Evolutionary conservation across 2,329 filamentous ascomycete genomes (phyloP).

Genomic region (Emmonsia crescens): DNA sequence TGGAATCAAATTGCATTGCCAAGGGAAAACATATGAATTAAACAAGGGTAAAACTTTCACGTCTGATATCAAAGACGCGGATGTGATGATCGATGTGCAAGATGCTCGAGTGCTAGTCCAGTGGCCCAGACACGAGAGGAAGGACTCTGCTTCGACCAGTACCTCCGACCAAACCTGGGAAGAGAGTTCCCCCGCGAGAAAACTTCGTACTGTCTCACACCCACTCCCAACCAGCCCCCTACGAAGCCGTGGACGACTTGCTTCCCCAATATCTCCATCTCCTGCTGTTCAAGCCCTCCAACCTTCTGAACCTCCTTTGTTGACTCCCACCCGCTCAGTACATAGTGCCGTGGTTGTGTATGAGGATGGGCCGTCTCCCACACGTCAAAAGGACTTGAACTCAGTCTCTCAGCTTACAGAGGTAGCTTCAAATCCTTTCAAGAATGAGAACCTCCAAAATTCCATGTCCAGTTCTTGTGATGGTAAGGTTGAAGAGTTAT

Average conservation of each 20-base stretch:
- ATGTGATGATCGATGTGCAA: constrained; percentile 93
- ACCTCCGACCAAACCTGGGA: constrained; percentile 65
- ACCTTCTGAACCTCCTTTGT: constrained; percentile 31
- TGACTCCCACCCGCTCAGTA: constrained; percentile 34
- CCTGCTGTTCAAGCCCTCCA: constrained; percentile 41
- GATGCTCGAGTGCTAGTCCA: constrained; percentile 79
- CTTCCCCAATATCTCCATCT: constrained; percentile 67
- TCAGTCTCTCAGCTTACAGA: constrained; percentile 25
- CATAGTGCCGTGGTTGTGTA: constrained; percentile 51
- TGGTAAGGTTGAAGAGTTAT: constrained; percentile 49
- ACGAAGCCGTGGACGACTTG: constrained; percentile 51
- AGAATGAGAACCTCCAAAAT: constrained; percentile 20
- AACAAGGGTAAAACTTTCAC: constrained; percentile 81
- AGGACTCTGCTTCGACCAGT: constrained; percentile 40
- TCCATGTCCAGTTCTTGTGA: constrained; percentile 24
- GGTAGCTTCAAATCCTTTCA: constrained; percentile 22
- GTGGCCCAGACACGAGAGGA: constrained; percentile 59
- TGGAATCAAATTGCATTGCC: constrained; percentile 82
- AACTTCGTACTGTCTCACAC: constrained; percentile 15
- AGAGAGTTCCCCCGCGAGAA: constrained; percentile 39
- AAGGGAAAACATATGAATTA: constrained; percentile 75
- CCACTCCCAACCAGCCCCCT: constrained; percentile 35
- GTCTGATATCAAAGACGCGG: constrained; percentile 74
- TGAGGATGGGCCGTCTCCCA: constrained; percentile 55
- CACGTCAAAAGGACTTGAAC: constrained; percentile 29